A percentile compares a stretch with the other conserved stretches of the same genome.
phyloP scores from a whole-genome alignment of 2,329 filamentous ascomycete species.

The Alternaria gaisen region DNA sequence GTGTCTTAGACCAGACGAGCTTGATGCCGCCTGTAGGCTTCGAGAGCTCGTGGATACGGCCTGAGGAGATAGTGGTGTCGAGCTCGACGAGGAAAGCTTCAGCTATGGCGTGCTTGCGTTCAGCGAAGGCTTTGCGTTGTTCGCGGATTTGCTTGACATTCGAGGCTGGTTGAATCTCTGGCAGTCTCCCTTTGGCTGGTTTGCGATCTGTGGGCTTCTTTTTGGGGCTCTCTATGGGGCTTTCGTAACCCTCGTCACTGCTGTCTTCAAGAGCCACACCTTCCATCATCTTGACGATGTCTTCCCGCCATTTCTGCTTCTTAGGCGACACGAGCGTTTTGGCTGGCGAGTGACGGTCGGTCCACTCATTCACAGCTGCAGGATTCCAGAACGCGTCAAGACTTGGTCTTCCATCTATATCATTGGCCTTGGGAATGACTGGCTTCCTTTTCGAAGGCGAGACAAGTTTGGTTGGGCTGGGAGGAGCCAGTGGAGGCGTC shows the following conservation, averaged over 20 bases:
- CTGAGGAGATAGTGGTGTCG: constrained; percentile 70
- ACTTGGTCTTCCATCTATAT: constrained; percentile 42
- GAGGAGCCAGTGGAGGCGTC: constrained; percentile 42
- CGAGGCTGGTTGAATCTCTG: constrained; percentile 10
- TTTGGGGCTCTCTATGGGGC: constrained; percentile 34
- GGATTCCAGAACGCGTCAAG: constrained; percentile 52
- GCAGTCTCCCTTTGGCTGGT: constrained; percentile 18
- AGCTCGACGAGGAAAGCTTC: constrained; percentile 72
- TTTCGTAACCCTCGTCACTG: constrained; percentile 30
- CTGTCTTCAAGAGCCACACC: constrained; percentile 36
- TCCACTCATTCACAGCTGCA: constrained; percentile 49
- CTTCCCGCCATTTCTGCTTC: constrained; percentile 47
- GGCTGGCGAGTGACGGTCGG: constrained; percentile 47
- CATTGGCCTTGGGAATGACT: constrained; percentile 39
- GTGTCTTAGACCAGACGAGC: constrained; percentile 78
- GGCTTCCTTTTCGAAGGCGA: constrained; percentile 50
- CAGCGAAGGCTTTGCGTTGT: constrained; percentile 66
- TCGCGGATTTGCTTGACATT: constrained; percentile 36
- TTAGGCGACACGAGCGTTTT: constrained; percentile 47
- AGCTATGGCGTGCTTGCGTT: constrained; percentile 69
- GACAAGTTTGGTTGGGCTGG: constrained; percentile 45
- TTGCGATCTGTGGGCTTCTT: constrained; percentile 22
- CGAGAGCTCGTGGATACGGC: constrained; percentile 67
- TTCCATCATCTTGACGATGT: constrained; percentile 39
- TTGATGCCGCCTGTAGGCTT: constrained; percentile 73